phyloP scores from a whole-genome alignment of 164 flowering plant species.

The Akebia trifoliata region DNA sequence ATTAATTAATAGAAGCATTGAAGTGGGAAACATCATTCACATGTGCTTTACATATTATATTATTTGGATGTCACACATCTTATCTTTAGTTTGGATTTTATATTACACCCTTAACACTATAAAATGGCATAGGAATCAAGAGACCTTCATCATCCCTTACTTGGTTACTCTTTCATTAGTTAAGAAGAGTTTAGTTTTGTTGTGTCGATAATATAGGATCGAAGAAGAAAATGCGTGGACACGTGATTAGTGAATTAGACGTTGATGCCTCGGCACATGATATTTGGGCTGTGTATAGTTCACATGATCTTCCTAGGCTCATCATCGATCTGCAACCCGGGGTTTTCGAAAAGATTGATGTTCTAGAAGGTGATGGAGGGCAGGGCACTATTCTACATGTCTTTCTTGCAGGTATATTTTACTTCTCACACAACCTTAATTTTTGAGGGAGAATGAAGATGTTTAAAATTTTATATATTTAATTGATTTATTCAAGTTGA shows the following conservation, averaged over 20 bases:
- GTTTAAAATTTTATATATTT: background rate
- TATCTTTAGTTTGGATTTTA: no score
- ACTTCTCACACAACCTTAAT: background rate
- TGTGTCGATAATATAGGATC: no score
- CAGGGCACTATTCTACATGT: conserved; percentile 7
- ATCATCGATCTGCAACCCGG: background rate
- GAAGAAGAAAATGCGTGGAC: background rate
- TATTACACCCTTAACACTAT: no score
- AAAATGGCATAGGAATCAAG: no score
- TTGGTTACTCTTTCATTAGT: no score
- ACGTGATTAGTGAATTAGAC: background rate
- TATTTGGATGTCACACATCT: no score
- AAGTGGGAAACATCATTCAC: no score
- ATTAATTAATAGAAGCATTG: no score
- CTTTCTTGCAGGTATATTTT: background rate
- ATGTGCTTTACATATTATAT: no score
- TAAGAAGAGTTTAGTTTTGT: no score
- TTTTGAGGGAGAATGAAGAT: background rate
- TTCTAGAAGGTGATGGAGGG: conserved; percentile 2
- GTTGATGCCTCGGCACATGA: conserved; percentile 7
- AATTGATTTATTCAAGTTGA: background rate
- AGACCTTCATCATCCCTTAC: no score
- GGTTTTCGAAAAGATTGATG: background rate
- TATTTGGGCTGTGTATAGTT: conserved; percentile 9
- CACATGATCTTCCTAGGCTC: conserved; percentile 8